Percentiles rank a stretch among this genome's conserved stretches.
Conservation (phyloP, 257 asterid species). For the Nyctanthes arbortristis region DNA sequence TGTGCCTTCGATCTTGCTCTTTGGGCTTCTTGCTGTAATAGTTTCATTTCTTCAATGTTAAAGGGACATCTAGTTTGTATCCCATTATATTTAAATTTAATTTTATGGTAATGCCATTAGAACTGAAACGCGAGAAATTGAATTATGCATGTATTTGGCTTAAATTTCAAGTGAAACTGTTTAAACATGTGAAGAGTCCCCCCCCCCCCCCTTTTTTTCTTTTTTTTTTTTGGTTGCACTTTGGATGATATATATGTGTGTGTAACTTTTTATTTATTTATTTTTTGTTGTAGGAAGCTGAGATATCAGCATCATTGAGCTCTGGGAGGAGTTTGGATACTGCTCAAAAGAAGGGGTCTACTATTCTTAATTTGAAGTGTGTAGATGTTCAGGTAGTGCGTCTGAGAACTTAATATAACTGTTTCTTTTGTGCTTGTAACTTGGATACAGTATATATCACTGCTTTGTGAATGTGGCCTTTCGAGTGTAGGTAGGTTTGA, state of each 20-base stretch:
- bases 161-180: too few relatives aligned
- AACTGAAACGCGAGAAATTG: too few relatives aligned
- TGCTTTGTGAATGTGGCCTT: slow-evolving; percentile 25
- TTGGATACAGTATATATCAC: background rate
- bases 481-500: slow-evolving; percentile 72
- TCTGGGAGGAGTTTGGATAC: slow-evolving; percentile 85
- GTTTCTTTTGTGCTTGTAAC: background rate
- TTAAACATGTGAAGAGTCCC: too few relatives aligned
- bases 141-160: too few relatives aligned
- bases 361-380: slow-evolving; percentile 88
- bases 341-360: slow-evolving; percentile 90
- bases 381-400: slow-evolving; percentile 80
- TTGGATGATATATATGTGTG: too few relatives aligned
- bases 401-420: background rate
- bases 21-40: background rate
- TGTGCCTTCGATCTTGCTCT: background rate
- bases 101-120: too few relatives aligned
- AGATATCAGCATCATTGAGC: slow-evolving; percentile 75
- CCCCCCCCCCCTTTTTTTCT: background rate
- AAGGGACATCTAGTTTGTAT: background rate
- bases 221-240: too few relatives aligned
- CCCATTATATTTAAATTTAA: too few relatives aligned
- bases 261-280: too few relatives aligned
- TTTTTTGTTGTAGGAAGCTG: slow-evolving; percentile 69
- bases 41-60: background rate